Evolutionary conservation across 2,329 filamentous ascomycete genomes (phyloP).

Genomic region (Botrytis fabae): DNA sequence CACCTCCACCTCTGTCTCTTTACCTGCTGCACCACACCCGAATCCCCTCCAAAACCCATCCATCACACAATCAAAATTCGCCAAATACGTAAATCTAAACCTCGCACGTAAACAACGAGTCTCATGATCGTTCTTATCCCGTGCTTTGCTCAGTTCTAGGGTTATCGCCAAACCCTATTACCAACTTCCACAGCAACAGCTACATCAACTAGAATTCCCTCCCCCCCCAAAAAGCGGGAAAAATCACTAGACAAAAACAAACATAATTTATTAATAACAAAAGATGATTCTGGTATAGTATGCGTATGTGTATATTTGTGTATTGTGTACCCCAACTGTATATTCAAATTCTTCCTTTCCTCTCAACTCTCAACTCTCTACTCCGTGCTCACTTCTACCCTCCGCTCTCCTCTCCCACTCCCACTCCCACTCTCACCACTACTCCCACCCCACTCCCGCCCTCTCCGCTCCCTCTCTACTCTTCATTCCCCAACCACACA

Average conservation of each 20-base stretch:
- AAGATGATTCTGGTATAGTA: background rate
- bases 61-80: no score
- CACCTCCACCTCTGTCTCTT: no score
- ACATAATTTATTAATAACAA: background rate
- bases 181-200: background rate
- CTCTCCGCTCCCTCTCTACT: background rate
- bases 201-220: no score
- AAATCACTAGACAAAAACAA: background rate
- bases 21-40: no score
- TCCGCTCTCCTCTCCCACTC: background rate
- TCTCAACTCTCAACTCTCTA: background rate
- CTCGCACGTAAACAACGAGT: background rate
- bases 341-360: conserved; percentile 2
- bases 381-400: background rate
- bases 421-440: background rate
- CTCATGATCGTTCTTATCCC: background rate
- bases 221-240: background rate
- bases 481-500: background rate
- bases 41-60: no score
- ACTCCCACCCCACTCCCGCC: background rate
- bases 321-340: background rate
- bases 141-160: background rate
- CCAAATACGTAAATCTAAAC: no score
- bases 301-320: background rate
- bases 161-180: background rate